Evolutionary conservation across 1,284 basidiomycete genomes (phyloP).

Genomic region (Apiotrichum akiyoshidainum): DNA sequence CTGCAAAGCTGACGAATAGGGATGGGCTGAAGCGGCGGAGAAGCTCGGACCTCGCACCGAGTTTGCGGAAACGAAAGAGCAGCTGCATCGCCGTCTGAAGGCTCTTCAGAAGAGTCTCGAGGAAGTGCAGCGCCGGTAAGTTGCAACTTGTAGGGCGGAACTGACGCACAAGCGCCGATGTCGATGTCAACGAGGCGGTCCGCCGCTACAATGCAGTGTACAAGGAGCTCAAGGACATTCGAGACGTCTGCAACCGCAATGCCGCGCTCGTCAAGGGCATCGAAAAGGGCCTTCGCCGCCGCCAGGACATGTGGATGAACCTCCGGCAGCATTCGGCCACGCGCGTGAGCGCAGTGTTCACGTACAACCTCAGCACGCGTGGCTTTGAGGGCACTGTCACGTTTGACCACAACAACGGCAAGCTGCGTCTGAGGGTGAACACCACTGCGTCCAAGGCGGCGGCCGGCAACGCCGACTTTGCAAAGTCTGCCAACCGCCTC

Average conservation of each 20-base stretch:
- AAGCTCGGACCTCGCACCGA: conserved; percentile 57
- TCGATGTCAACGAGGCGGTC: conserved; percentile 71
- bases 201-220: conserved; percentile 58
- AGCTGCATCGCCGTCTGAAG: conserved; percentile 62
- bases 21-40: conserved; percentile 22
- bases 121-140: conserved; percentile 65
- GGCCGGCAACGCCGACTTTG: background rate
- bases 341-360: conserved; percentile 78
- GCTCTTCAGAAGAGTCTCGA: conserved; percentile 65
- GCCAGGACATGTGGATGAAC: conserved; percentile 74
- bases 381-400: conserved; percentile 73
- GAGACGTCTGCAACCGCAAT: conserved; percentile 20
- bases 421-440: conserved; percentile 60
- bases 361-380: conserved; percentile 74
- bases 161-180: conserved; percentile 62
- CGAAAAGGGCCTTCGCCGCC: conserved; percentile 44
- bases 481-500: conserved; percentile 51
- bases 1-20: background rate
- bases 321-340: conserved; percentile 82
- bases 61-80: conserved; percentile 59
- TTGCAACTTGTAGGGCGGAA: conserved; percentile 7
- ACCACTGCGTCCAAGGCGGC: background rate
- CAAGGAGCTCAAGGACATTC: conserved; percentile 39
- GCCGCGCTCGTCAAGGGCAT: conserved; percentile 15
- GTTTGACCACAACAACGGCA: conserved; percentile 73